Base-by-base conservation (phyloP, 78 protist species). In the Guillardia theta region DNA sequence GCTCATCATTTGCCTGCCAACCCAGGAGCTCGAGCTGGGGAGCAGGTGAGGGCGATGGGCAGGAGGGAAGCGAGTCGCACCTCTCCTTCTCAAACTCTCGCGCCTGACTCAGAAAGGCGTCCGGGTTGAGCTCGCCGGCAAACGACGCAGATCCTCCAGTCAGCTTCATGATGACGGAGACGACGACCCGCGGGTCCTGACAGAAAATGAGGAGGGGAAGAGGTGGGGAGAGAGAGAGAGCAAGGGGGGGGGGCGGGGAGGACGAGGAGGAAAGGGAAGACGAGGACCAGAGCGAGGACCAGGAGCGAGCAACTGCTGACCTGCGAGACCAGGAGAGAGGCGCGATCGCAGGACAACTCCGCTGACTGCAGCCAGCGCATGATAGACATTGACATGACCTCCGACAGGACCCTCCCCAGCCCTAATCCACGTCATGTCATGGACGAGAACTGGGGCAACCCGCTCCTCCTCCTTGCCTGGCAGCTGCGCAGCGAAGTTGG, bases 321-420 rank as follows among this genome's bases (percentile, higher is more conserved):
- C 58, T 50, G 58, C 10, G 22, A 24, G 39, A 64, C 78, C 33
- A 64, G 78, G 39, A 64, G 22, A 15, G 78, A 64, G 39, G 78
- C 78, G 22, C 93, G 93, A 39, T 93, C 94, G 36, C 94, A 93
- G 12, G 94, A 44, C 30, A 93, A 41, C 94, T 93, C 94, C 3
- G 94, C 94, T 0, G 94, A 1, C 36, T 62, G 94, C 10, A 24
- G 83, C 94, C 94, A 92, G 0, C 53, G 88, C 88, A 92, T 50
- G 37, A 92, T 8, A 5, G 48, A 4, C 94, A 12, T 2, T 12
- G 37, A 0, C 24, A 92, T 1, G 12, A n/a, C 43, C 44, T 50
- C 87, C 46, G 77, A n/a, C 8, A 80, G 9, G 8, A 5, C 15
- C 45, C 48, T 5, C 15, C 48, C 58, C 37, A 76, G 37, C 87